Base-by-base conservation (phyloP, 768 basidiomycete species). In the Pholiota conissans region DNA sequence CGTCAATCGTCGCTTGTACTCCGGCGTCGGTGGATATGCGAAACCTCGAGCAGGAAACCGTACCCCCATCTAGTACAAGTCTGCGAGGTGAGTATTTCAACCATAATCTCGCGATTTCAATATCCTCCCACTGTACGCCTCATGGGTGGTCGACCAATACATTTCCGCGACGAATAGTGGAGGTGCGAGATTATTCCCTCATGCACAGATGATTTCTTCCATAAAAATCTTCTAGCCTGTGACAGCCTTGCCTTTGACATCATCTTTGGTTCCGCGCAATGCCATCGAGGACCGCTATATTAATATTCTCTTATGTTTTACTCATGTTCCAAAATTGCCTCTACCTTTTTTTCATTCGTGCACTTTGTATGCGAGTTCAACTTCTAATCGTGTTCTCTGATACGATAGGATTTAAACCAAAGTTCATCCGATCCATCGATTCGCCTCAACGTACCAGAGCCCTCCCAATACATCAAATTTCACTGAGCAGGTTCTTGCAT, bases 21-120 rank as follows among this genome's bases (percentile, higher is more conserved):
- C 60, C 62, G 52, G 50, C 61, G 18, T 65, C 63, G 2, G 42
- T 65, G 34, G 65, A 59, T 57, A 50, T 60, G 22, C 57, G 57
- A 29, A 64, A 64, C 34, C n/a, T 59, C 5, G 61, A 62, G 22
- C 60, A 57, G 51, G 65, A 66, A 52, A 42, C 63, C 63, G 28
- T 57, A 39, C 26, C 58, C 65, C 18, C 56, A 58, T 14, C 59
- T 65, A 3, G 57, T 58, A 11, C 63, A 64, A 34, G 58, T 60
- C 20, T 55, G 46, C 64, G 72, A 72, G 69, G 73, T 73, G 60
- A 68, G 73, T 64, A 45, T 48, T 24, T 58, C 51, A 32, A 55
- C 22, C 47, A 57, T 49, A 54, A 18, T 32, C 48, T 58, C 39
- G 39, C 52, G 32, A 45, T 60, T 61, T 60, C 35, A 29, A n/a